phyloP scores from a whole-genome alignment of 306 rosid species.

The Arachis hypogaea region DNA sequence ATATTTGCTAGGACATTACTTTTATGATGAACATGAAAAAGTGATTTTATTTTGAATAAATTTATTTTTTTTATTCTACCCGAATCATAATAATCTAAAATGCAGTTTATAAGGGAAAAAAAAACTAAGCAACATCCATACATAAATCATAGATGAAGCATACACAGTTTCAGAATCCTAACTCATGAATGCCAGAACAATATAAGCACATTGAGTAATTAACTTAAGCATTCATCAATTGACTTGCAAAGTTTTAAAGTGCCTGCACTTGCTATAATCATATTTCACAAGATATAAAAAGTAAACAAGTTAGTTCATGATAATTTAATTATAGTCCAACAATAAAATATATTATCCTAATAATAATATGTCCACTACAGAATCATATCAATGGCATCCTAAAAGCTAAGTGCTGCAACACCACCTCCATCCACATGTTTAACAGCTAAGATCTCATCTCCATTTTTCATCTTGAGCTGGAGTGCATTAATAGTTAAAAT shows the following conservation, averaged over 20 bases:
- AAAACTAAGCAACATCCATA: no score
- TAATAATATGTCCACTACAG: not conserved
- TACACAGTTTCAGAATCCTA: no score
- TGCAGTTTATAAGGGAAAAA: no score
- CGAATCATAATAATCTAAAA: no score
- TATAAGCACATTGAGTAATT: no score
- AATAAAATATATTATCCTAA: not conserved
- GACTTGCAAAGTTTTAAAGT: not conserved
- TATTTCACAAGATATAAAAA: conserved; percentile 10
- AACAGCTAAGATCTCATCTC: conserved; percentile 24
- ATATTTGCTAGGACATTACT: no score
- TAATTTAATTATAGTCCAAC: not conserved
- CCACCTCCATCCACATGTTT: conserved; percentile 31
- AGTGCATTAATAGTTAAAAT: not conserved
- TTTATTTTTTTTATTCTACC: no score
- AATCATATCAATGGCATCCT: not conserved
- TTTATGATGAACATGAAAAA: no score
- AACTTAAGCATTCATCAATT: no score
- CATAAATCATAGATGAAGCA: no score
- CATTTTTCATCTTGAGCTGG: conserved; percentile 34
- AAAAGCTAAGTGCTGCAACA: conserved; percentile 23
- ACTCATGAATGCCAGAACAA: no score
- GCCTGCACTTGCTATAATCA: not conserved
- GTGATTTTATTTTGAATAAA: no score
- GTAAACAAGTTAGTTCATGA: not conserved